A percentile compares a stretch with the other conserved stretches of the same genome.
These are phyloP conservation scores for Lippia alba DNA, from an alignment of 305 asterid species.

Conservation along the genomic window DNA sequence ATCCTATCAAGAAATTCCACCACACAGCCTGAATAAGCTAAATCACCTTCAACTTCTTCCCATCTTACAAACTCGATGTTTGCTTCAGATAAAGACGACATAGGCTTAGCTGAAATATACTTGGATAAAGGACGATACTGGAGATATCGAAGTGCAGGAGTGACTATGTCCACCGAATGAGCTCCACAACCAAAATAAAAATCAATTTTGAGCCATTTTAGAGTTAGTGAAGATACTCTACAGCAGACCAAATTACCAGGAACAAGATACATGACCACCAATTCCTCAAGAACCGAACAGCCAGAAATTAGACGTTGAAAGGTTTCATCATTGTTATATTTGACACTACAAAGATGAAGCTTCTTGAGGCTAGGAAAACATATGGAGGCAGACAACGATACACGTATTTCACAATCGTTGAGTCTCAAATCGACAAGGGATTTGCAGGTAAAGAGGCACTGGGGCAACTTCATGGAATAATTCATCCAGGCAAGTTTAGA, in stretches of 20 bases:
- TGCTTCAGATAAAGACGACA: slow-evolving; percentile 20
- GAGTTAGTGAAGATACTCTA: neutral
- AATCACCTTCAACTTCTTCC: neutral
- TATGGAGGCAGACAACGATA: neutral
- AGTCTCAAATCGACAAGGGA: slow-evolving; percentile 21
- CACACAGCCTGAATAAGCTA: neutral
- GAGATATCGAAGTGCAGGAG: slow-evolving; percentile 21
- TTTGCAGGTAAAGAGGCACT: slow-evolving; percentile 25
- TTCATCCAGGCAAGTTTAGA: too few species aligned
- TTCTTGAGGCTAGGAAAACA: slow-evolving; percentile 31
- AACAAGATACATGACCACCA: neutral
- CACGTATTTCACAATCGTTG: too few species aligned
- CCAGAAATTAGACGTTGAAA: slow-evolving; percentile 16
- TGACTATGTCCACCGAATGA: neutral
- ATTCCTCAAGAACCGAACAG: slow-evolving; percentile 13
- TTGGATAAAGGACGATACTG: neutral
- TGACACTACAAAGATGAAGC: slow-evolving; percentile 19
- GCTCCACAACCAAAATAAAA: neutral
- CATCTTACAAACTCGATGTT: neutral
- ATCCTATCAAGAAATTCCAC: slow-evolving; percentile 9
- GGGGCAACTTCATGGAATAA: neutral
- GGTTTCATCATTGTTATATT: neutral
- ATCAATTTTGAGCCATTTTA: slow-evolving; percentile 3
- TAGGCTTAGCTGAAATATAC: neutral
- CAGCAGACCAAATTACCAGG: neutral